phyloP scores from a whole-genome alignment of 192 early-diverging fungal genomes.

The Thoreauomyces humboldtii region DNA sequence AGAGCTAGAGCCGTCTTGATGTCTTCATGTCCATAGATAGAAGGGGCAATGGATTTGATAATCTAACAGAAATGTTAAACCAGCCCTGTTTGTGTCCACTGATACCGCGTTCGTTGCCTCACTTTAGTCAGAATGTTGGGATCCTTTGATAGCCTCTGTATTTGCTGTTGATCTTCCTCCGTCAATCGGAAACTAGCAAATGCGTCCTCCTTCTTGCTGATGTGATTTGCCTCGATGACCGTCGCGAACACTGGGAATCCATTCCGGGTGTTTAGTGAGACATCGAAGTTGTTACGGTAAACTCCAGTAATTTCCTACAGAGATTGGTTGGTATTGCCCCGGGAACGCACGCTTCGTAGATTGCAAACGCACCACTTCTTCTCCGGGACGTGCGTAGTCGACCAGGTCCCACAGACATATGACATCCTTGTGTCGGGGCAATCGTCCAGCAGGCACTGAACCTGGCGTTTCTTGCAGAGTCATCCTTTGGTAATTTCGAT shows the following conservation, averaged over 20 bases:
- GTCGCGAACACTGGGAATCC: constrained; percentile 97
- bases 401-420: constrained; percentile 95
- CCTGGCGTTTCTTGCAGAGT: constrained; percentile 96
- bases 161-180: constrained; percentile 83
- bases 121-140: constrained; percentile 65
- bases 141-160: constrained; percentile 75
- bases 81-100: background rate
- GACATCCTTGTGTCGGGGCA: constrained; percentile 92
- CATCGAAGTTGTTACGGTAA: constrained; percentile 94
- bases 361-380: constrained; percentile 71
- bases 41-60: constrained; percentile 92
- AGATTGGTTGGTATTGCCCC: background rate
- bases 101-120: background rate
- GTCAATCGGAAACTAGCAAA: constrained; percentile 85
- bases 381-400: constrained; percentile 91
- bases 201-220: constrained; percentile 83
- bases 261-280: constrained; percentile 78
- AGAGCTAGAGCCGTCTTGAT: constrained; percentile 93
- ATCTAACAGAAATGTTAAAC: constrained; percentile 65
- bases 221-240: constrained; percentile 95
- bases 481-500: constrained; percentile 95
- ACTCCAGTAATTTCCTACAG: constrained; percentile 84
- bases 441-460: constrained; percentile 88
- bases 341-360: background rate
- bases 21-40: constrained; percentile 98